Percentiles rank a stretch among this genome's conserved stretches.
phyloP scores from a whole-genome alignment of 2,329 filamentous ascomycete genomes.

The Diaporthe citriasiana region DNA sequence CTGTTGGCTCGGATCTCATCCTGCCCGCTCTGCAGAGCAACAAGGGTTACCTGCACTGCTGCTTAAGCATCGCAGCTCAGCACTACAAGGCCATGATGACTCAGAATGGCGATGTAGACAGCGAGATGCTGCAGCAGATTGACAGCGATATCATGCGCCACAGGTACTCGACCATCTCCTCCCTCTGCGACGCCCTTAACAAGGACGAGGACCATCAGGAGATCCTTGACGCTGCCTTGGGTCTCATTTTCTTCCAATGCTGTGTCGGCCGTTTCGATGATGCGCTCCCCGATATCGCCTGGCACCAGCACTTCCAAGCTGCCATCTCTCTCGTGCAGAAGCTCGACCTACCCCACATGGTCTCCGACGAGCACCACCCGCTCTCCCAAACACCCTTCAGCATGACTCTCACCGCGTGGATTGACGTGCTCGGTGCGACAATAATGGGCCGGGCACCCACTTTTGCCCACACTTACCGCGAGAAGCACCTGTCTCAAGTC shows the following conservation, averaged over 20 bases:
- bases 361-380: constrained; percentile 73
- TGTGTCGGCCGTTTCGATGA: constrained; percentile 90
- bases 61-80: constrained; percentile 91
- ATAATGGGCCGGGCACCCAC: constrained; percentile 89
- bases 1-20: constrained; percentile 84
- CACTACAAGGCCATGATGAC: constrained; percentile 86
- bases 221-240: constrained; percentile 92
- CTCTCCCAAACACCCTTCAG: constrained; percentile 84
- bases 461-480: constrained; percentile 95
- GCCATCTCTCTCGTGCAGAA: constrained; percentile 88
- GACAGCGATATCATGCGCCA: constrained; percentile 94
- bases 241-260: constrained; percentile 97
- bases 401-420: constrained; percentile 95
- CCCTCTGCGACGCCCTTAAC: constrained; percentile 85
- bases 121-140: constrained; percentile 87
- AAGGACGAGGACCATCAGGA: constrained; percentile 86
- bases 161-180: constrained; percentile 87
- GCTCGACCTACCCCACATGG: constrained; percentile 80
- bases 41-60: constrained; percentile 95
- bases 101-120: constrained; percentile 81
- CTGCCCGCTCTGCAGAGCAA: constrained; percentile 91
- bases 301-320: constrained; percentile 97
- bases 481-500: constrained; percentile 83
- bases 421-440: constrained; percentile 94
- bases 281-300: constrained; percentile 89